A percentile compares a stretch with the other conserved stretches of the same genome.
These are phyloP conservation scores for Plectosphaerella plurivora DNA, from an alignment of 2,329 filamentous ascomycete genomes.

Conservation along the genomic window DNA sequence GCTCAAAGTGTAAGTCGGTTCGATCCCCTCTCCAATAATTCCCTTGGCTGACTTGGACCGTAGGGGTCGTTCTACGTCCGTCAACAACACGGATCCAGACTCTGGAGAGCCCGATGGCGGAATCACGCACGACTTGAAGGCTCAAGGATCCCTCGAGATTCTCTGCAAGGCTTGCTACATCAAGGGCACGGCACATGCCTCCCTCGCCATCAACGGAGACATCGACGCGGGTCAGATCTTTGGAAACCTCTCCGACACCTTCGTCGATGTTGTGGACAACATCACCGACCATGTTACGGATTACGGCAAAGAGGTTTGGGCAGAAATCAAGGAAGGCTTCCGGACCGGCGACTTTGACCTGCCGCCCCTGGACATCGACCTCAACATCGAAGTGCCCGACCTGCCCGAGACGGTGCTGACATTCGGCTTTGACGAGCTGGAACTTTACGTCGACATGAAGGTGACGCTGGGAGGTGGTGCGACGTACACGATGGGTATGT, in stretches of 20 bases:
- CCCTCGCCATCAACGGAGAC: slow-evolving; percentile 32
- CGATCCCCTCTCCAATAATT: too few species aligned
- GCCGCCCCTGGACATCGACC: slow-evolving; percentile 33
- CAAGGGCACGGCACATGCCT: slow-evolving; percentile 37
- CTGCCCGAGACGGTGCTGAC: slow-evolving; percentile 37
- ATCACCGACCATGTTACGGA: slow-evolving; percentile 25
- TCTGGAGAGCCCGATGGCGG: too few species aligned
- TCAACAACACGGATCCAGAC: too few species aligned
- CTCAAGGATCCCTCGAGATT: slow-evolving; percentile 29
- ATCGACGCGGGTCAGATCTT: slow-evolving; percentile 33
- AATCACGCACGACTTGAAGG: neutral
- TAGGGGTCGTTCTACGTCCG: too few species aligned
- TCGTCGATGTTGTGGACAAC: slow-evolving; percentile 27
- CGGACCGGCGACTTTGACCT: slow-evolving; percentile 25
- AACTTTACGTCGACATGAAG: slow-evolving; percentile 46
- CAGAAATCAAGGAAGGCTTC: slow-evolving; percentile 16
- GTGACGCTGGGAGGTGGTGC: slow-evolving; percentile 33
- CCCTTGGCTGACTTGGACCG: too few species aligned
- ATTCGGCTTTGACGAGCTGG: slow-evolving; percentile 45
- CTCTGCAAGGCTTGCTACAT: slow-evolving; percentile 46
- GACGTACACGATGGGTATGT: slow-evolving; percentile 45
- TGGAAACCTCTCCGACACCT: slow-evolving; percentile 23
- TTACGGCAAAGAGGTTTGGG: slow-evolving; percentile 23
- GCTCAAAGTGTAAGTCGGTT: too few species aligned
- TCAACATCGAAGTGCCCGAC: slow-evolving; percentile 36